Evolutionary conservation across 345 rosid genomes (phyloP).

Genomic region (Punica granatum): DNA sequence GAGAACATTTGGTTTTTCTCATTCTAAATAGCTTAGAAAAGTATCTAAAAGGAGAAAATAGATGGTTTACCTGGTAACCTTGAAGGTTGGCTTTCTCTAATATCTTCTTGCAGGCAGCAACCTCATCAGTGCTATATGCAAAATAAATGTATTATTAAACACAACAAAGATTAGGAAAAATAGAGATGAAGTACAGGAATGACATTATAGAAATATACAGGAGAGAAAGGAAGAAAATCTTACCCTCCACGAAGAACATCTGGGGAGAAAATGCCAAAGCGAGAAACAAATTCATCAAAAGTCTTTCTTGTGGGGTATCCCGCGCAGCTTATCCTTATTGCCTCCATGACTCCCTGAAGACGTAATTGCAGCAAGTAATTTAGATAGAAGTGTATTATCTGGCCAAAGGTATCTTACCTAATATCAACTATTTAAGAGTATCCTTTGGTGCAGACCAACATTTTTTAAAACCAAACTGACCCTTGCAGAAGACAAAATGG

Average conservation of each 20-base stretch:
- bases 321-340: slow-evolving; percentile 97
- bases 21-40: not conserved
- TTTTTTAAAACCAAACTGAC: too few relatives aligned
- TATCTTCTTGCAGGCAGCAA: slow-evolving; percentile 67
- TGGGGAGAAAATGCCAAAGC: slow-evolving; percentile 64
- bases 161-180: not conserved
- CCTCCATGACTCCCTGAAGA: slow-evolving; percentile 90
- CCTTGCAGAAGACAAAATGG: too few relatives aligned
- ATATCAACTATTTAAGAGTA: too few relatives aligned
- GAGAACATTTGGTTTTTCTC: slow-evolving; percentile 5
- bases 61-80: slow-evolving; percentile 68
- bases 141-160: not conserved
- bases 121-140: slow-evolving; percentile 53
- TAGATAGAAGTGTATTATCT: not conserved
- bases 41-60: not conserved
- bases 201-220: too few relatives aligned
- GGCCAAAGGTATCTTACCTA: too few relatives aligned
- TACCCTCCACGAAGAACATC: slow-evolving; percentile 55
- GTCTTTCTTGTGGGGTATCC: slow-evolving; percentile 90
- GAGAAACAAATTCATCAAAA: slow-evolving; percentile 59
- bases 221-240: slow-evolving; percentile 4
- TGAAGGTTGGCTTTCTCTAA: slow-evolving; percentile 63
- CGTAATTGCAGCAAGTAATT: not conserved
- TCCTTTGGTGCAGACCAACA: too few relatives aligned
- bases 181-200: slow-evolving; percentile 4